Evolutionary conservation across 768 basidiomycete genomes (phyloP), one percentile per base, ranked within the genome.

Genomic region (Tubosaeta sp.): DNA sequence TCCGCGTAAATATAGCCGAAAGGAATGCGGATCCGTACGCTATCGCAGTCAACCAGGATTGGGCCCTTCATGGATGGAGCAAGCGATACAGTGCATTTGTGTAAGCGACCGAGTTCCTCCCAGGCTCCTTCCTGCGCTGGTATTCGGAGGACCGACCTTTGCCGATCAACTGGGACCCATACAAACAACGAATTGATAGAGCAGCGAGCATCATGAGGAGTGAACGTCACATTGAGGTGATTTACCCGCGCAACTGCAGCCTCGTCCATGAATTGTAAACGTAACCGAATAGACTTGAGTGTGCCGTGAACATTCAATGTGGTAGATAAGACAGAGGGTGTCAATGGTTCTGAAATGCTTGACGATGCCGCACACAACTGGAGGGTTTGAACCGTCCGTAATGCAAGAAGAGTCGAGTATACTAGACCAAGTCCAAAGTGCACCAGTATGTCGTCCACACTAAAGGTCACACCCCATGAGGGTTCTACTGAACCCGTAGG

Each of bases 21-120:
- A 1, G 95, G 93, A 33, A 98, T 84, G 17, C 84, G 82, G n/a
- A 97, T 61, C 22, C 82, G 83, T 1, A 81, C 77, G 46, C 83
- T 84, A 33, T 89, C 82, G 17, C 79, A 82, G 25, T 78, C 71
- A 46, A 88, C 65, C 6, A 71, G 62, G 48, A 94, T 69, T 5
- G 74, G 71, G n/a, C 60, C 66, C 13, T 60, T 61, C 33, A 70
- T 60, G 14, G 50, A 52, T 19, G 56, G 67, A 44, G 65, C 64
- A 55, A 71, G 68, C 25, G 66, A 75, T 12, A 72, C 58, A 51
- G 72, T 71, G 74, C 85, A 80, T 42, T 73, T 71, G 50, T 80
- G 78, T 2, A 95, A 60, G 8, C 78, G 77, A 6, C 77, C 67
- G 5, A 95, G 70, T 63, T 93, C 90, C 53, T 88, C 89, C 91